Conservation (phyloP, 768 basidiomycete species). For the Rhodotorula graminis region DNA sequence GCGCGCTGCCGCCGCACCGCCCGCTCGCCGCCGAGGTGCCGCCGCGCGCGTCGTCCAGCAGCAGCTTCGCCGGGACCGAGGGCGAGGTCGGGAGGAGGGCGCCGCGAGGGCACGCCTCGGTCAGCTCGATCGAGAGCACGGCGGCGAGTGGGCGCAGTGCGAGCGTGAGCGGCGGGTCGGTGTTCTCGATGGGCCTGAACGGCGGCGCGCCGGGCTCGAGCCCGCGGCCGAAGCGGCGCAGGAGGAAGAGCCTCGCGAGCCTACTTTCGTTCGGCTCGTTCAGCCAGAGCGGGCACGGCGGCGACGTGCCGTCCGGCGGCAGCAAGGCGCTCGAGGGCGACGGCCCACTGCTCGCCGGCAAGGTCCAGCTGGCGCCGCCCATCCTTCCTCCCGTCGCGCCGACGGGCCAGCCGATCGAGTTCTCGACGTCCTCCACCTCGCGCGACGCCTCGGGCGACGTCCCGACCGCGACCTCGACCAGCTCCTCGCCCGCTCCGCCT, state of each 20-base stretch:
- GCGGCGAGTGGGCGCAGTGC: not conserved
- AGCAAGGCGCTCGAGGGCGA: not conserved
- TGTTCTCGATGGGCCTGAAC: not conserved
- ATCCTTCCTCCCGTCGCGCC: not conserved
- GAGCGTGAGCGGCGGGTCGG: constrained; percentile 6
- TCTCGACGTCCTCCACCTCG: not conserved
- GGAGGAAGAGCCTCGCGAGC: constrained; percentile 28
- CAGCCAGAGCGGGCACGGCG: not conserved
- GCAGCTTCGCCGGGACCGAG: not conserved
- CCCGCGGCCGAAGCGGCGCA: constrained; percentile 9
- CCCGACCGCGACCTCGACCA: too few relatives aligned
- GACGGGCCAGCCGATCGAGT: not conserved
- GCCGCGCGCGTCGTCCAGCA: not conserved
- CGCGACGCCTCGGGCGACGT: too few relatives aligned
- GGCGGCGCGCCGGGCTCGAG: not conserved
- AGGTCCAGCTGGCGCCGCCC: not conserved
- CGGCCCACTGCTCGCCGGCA: not conserved
- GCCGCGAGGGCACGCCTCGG: not conserved
- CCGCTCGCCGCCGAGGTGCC: not conserved
- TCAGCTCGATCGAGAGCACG: constrained; percentile 11
- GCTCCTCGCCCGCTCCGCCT: not conserved
- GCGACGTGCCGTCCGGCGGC: not conserved
- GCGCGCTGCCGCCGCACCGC: constrained; percentile 7
- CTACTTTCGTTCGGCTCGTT: constrained; percentile 16
- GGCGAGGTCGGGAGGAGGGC: not conserved